These are phyloP conservation scores for Scheffersomyces insectosa DNA, from an alignment of 1,139 yeast genomes.

Conservation along the genomic window DNA sequence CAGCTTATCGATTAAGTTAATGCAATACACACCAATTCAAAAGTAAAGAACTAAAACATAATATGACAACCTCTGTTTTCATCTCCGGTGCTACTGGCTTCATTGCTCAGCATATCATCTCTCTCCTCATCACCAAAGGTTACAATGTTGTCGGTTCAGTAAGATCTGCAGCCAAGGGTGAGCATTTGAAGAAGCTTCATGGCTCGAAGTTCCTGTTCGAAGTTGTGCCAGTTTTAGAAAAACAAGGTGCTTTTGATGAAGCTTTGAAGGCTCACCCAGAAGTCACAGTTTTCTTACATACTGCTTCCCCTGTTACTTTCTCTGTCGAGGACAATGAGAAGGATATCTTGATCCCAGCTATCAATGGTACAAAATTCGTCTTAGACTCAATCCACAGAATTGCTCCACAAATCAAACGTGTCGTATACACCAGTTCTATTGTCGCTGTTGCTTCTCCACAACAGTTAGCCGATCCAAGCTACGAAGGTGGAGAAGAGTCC, in stretches of 20 bases:
- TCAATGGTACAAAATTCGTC: neutral
- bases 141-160: slow-evolving; percentile 37
- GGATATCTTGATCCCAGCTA: slow-evolving; percentile 1
- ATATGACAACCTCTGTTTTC: slow-evolving; percentile 20
- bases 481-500: slow-evolving; percentile 5
- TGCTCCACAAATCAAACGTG: slow-evolving; percentile 8
- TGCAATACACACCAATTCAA: neutral
- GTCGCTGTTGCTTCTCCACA: slow-evolving; percentile 21
- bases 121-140: slow-evolving; percentile 6
- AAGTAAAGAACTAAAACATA: neutral
- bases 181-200: slow-evolving; percentile 13
- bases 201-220: slow-evolving; percentile 14
- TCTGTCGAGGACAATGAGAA: slow-evolving; percentile 7
- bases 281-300: slow-evolving; percentile 30
- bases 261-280: slow-evolving; percentile 8
- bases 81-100: slow-evolving; percentile 40
- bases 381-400: neutral
- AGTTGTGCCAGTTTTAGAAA: slow-evolving; percentile 9
- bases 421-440: slow-evolving; percentile 21
- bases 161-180: slow-evolving; percentile 29
- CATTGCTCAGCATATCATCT: slow-evolving; percentile 28
- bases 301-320: slow-evolving; percentile 20
- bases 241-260: slow-evolving; percentile 6
- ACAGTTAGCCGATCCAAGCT: slow-evolving; percentile 10
- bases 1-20: neutral